Evolutionary conservation across 2,329 filamentous ascomycete genomes (phyloP).

Genomic region (Aspergillus tubingensis): DNA sequence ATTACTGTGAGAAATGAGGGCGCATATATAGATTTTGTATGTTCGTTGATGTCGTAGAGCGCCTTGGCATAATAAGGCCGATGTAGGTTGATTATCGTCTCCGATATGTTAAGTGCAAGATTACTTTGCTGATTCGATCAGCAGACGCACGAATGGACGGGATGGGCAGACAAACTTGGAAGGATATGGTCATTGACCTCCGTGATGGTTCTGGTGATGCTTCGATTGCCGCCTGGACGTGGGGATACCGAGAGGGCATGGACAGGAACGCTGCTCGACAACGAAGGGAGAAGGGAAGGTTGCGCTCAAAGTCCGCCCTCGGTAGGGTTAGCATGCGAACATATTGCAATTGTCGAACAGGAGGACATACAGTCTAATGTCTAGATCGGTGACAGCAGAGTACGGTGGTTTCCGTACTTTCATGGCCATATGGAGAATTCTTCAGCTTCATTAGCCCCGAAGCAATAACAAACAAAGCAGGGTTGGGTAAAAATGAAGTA

Average conservation of each 20-base stretch:
- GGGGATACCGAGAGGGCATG: conserved; percentile 4
- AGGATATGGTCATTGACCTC: conserved; percentile 4
- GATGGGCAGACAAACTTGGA: background rate
- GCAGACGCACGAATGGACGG: background rate
- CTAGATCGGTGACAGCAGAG: conserved; percentile 2
- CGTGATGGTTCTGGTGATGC: conserved; percentile 1
- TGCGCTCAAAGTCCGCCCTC: conserved; percentile 4
- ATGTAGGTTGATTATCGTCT: conserved; percentile 5
- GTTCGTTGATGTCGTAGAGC: conserved; percentile 2
- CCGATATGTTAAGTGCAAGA: conserved; percentile 3
- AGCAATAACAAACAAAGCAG: background rate
- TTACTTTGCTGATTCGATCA: conserved; percentile 1
- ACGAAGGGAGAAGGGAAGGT: background rate
- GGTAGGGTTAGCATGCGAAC: background rate
- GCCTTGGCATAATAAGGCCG: conserved; percentile 5
- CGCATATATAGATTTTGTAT: background rate
- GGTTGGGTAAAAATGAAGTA: background rate
- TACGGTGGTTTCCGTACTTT: conserved; percentile 4
- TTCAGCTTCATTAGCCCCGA: background rate
- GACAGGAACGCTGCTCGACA: background rate
- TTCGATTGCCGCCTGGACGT: conserved; percentile 1
- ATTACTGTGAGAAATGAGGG: conserved; percentile 2
- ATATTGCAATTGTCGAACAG: background rate
- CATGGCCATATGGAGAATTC: conserved; percentile 5
- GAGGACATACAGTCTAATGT: background rate